Percentiles rank a stretch among this genome's conserved stretches.
Conservation (phyloP, 2,329 filamentous ascomycete genomes). For the Metarhizium album region DNA sequence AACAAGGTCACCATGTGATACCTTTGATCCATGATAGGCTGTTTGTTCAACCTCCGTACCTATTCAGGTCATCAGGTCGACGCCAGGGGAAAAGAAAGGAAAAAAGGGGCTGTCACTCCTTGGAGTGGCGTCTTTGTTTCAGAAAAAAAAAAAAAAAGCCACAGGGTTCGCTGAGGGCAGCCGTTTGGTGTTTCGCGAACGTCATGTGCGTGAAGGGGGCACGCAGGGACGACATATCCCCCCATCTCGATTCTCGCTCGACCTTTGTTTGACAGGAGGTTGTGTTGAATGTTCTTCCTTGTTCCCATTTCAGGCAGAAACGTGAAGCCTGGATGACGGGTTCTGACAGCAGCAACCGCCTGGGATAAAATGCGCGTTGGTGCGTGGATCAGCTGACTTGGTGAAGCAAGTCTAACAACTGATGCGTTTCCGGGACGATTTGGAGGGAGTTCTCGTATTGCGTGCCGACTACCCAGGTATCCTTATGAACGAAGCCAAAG, state of each 20-base stretch:
- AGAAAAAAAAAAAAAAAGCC: not conserved
- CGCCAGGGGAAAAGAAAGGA: not conserved
- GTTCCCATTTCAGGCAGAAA: not conserved
- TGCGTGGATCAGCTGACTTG: not conserved
- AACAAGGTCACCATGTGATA: not conserved
- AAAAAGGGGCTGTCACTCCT: not conserved
- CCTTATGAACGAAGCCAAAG: too few relatives aligned
- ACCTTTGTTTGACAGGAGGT: too few relatives aligned
- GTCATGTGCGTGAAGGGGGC: not conserved
- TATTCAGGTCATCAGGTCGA: not conserved
- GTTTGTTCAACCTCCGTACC: not conserved
- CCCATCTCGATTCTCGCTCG: not conserved
- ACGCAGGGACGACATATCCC: not conserved
- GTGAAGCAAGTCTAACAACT: not conserved
- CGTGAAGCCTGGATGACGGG: not conserved
- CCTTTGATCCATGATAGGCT: not conserved
- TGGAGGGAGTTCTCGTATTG: not conserved
- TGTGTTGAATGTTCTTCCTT: too few relatives aligned
- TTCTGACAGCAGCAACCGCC: not conserved
- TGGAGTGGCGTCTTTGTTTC: not conserved
- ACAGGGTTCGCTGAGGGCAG: not conserved
- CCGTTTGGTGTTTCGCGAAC: not conserved
- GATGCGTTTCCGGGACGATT: not conserved
- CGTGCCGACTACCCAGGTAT: too few relatives aligned
- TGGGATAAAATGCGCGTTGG: not conserved